Evolutionary conservation across 768 basidiomycete genomes (phyloP), one percentile per base, ranked within the genome.

Genomic region (Pisolithus orientalis): DNA sequence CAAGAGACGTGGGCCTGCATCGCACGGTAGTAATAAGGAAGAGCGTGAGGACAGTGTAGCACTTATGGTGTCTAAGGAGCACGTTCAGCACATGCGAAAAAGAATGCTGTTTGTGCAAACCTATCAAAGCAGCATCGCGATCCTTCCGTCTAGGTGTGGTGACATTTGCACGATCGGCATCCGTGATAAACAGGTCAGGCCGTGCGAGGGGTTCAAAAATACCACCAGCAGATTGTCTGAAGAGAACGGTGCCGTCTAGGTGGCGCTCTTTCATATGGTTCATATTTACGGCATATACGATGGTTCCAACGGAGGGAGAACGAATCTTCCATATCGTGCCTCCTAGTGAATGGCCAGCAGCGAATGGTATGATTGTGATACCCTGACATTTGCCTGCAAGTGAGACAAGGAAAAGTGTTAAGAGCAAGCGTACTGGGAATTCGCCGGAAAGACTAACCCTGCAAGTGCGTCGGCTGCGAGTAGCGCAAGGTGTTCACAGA

Each of bases 241-340:
- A 80, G 37, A 95, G 79, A 1, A 95, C 87, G 1, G 94, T 94
- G 34, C 93, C 93, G 58, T 98, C 94, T 29, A 99, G 76, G 72
- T 97, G 95, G 34, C 94, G 82, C 65, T 99, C 96, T 50, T 83
- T 82, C 80, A 92, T 94, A 67, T 99, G 96, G 66, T 98, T 98
- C 74, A 97, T 77, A 59, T 93, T 82, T 16, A 97, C 90, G 8
- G 94, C 94, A 65, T 99, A 97, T 25, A 98, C 74, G 32, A 98
- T 87, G 3, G 96, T 97, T 3, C 94, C 95, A 10, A 91, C 90
- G 0, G 94, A 93, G 2, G 96, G 94, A 0, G 94, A 97, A n/a
- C 96, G 85, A 55, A 99, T 88, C 65, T 97, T 97, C 94, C 94
- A 98, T 57, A 99, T 89, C 5, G 94, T 92, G 42, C 95, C 96